Evolutionary conservation across 108 stramenopile genomes (phyloP).

Genomic region (Nannochloropsis oceanica): DNA sequence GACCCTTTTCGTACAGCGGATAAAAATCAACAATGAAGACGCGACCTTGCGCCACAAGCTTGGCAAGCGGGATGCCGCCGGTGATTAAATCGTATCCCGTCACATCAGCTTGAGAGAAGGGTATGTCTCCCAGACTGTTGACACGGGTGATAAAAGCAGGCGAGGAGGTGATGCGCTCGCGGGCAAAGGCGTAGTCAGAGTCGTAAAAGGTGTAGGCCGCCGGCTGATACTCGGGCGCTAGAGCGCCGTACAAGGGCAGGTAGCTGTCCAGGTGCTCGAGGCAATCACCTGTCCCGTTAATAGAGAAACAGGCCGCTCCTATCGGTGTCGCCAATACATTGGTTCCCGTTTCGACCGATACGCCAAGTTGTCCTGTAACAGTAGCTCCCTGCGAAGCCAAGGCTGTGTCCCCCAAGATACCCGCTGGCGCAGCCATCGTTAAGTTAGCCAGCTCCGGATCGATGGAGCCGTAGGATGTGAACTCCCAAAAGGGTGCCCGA

Average conservation of each 20-base stretch:
- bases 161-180: not conserved
- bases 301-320: not conserved
- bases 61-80: not conserved
- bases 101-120: not conserved
- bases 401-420: not conserved
- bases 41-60: not conserved
- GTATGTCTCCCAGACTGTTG: not conserved
- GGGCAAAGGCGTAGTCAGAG: not conserved
- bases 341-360: not conserved
- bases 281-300: not conserved
- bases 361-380: not conserved
- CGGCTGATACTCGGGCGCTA: not conserved
- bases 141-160: not conserved
- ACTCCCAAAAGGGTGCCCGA: not conserved
- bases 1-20: not conserved
- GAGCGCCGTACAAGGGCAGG: not conserved
- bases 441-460: not conserved
- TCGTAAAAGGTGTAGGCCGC: not conserved
- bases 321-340: not conserved
- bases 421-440: not conserved
- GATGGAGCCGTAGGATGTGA: not conserved
- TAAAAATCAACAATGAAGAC: not conserved
- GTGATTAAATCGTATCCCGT: not conserved
- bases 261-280: not conserved
- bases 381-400: not conserved